These are phyloP conservation scores for Leptographium radiaticola DNA, from an alignment of 2,329 filamentous ascomycete genomes.

Conservation along the genomic window DNA sequence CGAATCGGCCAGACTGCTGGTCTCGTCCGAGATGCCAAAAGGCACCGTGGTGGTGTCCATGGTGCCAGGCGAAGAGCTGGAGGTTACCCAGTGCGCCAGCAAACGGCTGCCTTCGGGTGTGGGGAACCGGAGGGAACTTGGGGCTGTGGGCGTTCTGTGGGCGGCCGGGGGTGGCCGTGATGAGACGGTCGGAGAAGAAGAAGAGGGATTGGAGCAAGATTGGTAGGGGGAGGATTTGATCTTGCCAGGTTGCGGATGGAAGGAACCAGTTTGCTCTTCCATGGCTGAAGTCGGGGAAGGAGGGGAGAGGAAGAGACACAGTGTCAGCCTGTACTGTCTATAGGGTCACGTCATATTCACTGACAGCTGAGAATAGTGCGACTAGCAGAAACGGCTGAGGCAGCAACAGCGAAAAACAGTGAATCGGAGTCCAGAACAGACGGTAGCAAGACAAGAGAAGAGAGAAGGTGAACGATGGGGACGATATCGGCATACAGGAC, in stretches of 20 bases:
- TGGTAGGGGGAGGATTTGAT: not conserved
- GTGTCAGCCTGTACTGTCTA: conserved; percentile 6
- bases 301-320: not conserved
- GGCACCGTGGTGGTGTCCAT: conserved; percentile 26
- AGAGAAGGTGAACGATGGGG: not conserved
- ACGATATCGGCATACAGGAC: not conserved
- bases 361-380: not conserved
- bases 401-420: not conserved
- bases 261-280: conserved; percentile 10
- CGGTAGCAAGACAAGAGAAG: not conserved
- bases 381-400: not conserved
- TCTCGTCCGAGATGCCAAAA: conserved; percentile 24
- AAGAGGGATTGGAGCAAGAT: conserved; percentile 11
- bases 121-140: conserved; percentile 37
- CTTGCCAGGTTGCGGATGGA: not conserved
- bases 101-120: conserved; percentile 39
- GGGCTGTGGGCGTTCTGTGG: not conserved
- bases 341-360: conserved; percentile 5
- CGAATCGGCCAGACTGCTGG: conserved; percentile 40
- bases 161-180: not conserved
- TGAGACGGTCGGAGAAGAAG: not conserved
- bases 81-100: conserved; percentile 47
- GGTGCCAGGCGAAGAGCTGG: conserved; percentile 25
- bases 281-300: conserved; percentile 6
- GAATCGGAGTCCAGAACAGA: not conserved